These are phyloP conservation scores for Trematosphaeria pertusa DNA, from an alignment of 2,329 filamentous ascomycete genomes.

Conservation along the genomic window DNA sequence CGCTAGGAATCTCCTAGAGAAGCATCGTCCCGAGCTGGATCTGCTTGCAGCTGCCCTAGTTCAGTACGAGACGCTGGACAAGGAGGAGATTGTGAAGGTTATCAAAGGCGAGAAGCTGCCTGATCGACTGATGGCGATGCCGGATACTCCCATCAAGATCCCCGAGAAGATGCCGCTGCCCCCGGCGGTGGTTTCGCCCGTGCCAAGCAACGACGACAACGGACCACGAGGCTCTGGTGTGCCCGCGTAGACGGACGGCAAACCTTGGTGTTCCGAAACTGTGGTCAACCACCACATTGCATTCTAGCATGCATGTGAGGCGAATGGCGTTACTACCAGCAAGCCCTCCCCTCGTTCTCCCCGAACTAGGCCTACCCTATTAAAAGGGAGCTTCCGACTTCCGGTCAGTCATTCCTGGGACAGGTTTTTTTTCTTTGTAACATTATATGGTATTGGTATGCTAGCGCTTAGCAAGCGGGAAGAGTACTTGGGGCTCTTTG, in stretches of 20 bases:
- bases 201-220: conserved; percentile 21
- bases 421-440: conserved; percentile 7
- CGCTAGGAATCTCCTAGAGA: conserved; percentile 72
- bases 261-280: background rate
- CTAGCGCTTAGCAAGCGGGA: conserved; percentile 7
- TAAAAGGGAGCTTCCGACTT: background rate
- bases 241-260: conserved; percentile 21
- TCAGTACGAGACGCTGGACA: conserved; percentile 91
- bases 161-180: conserved; percentile 59
- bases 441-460: conserved; percentile 7
- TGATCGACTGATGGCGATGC: conserved; percentile 66
- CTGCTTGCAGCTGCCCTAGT: conserved; percentile 86
- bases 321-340: conserved; percentile 17
- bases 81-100: conserved; percentile 88
- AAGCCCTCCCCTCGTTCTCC: conserved; percentile 10
- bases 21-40: conserved; percentile 84
- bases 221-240: conserved; percentile 25
- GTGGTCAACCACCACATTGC: too few species aligned
- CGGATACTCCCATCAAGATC: conserved; percentile 70
- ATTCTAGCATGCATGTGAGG: conserved; percentile 16
- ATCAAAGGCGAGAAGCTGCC: conserved; percentile 84
- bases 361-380: background rate
- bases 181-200: conserved; percentile 24
- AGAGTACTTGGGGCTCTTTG: background rate
- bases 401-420: background rate